Conservation (phyloP, 1,284 basidiomycete genomes). For the Moniliella sp. region DNA sequence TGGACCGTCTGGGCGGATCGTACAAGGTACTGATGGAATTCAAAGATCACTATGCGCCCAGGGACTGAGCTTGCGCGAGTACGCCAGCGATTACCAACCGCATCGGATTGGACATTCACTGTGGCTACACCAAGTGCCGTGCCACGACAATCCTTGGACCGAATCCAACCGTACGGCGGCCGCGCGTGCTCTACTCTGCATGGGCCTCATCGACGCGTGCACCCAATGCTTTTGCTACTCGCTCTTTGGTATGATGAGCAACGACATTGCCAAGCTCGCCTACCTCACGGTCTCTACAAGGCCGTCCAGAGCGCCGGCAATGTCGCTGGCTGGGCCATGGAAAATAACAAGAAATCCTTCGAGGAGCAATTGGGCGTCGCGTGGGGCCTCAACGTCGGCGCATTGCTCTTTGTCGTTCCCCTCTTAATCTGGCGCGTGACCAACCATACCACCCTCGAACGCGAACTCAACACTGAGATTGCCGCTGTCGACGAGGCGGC, state of each 20-base stretch:
- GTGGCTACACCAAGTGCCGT: constrained; percentile 17
- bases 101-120: constrained; percentile 21
- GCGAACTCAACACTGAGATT: no score
- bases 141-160: constrained; percentile 2
- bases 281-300: constrained; percentile 11
- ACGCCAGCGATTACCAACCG: constrained; percentile 9
- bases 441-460: constrained; percentile 9
- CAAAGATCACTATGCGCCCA: constrained; percentile 5
- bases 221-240: constrained; percentile 8
- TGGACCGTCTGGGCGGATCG: constrained; percentile 21
- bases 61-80: constrained; percentile 7
- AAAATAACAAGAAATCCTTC: constrained; percentile 11
- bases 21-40: constrained; percentile 6
- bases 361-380: constrained; percentile 20
- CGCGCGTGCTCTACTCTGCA: not conserved
- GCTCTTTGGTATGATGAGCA: constrained; percentile 18
- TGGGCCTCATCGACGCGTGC: not conserved
- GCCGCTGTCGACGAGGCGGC: no score
- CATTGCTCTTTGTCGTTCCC: constrained; percentile 13
- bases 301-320: constrained; percentile 17
- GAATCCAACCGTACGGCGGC: not conserved
- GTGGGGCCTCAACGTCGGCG: constrained; percentile 16
- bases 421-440: constrained; percentile 13
- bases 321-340: constrained; percentile 15
- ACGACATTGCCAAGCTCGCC: constrained; percentile 20